Evolutionary conservation across 495 filamentous ascomycete genomes (phyloP).

Genomic region (Gamarada debralockiae): DNA sequence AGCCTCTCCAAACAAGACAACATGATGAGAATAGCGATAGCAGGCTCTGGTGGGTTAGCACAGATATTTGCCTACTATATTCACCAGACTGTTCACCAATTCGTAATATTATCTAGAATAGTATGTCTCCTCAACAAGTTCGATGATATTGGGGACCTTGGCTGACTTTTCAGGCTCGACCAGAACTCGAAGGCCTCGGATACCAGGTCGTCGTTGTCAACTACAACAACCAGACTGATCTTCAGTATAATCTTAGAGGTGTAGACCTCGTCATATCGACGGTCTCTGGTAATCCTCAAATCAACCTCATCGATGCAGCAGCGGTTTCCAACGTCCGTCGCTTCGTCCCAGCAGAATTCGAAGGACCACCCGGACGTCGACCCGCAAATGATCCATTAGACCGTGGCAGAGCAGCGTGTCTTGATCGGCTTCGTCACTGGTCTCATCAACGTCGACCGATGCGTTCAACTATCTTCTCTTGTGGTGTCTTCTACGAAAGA

Average conservation of each 20-base stretch:
- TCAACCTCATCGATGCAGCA: constrained; percentile 71
- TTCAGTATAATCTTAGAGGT: constrained; percentile 59
- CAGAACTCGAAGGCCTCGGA: constrained; percentile 36
- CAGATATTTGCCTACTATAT: constrained; percentile 58
- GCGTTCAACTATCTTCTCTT: constrained; percentile 63
- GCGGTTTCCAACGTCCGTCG: constrained; percentile 57
- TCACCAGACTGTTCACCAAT: constrained; percentile 55
- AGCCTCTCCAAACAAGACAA: neutral
- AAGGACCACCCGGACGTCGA: constrained; percentile 47
- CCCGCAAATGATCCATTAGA: constrained; percentile 35
- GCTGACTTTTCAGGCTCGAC: constrained; percentile 28
- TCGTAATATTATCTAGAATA: constrained; percentile 62
- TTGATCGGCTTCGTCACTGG: constrained; percentile 50
- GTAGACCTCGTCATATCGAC: constrained; percentile 76
- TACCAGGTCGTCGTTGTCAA: constrained; percentile 62
- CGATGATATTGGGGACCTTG: constrained; percentile 21
- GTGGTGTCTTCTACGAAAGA: constrained; percentile 73
- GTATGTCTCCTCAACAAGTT: constrained; percentile 36
- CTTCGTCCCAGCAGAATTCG: constrained; percentile 75
- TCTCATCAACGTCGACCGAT: constrained; percentile 43
- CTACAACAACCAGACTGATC: constrained; percentile 51
- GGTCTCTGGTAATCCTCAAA: constrained; percentile 57
- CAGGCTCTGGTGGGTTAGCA: constrained; percentile 66
- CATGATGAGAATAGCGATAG: constrained; percentile 71
- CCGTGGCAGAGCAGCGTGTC: constrained; percentile 54